phyloP scores from a whole-genome alignment of 495 filamentous ascomycete species.

The Talaromyces thailandensis region DNA sequence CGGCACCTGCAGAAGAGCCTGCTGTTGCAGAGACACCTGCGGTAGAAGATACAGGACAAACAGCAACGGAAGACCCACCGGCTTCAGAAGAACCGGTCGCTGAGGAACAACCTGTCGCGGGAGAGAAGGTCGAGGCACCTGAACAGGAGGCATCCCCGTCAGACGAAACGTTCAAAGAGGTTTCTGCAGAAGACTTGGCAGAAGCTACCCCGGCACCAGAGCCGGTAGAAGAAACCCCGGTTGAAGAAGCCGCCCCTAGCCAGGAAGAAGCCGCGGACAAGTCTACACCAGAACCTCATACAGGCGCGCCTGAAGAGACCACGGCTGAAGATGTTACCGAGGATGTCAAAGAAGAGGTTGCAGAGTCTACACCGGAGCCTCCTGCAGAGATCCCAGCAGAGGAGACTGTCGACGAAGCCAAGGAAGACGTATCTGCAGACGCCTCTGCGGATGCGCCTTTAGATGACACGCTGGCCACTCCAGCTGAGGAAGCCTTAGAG shows the following conservation, averaged over 20 bases:
- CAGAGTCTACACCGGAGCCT: neutral
- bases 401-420: neutral
- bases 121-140: conserved; percentile 2
- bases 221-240: conserved; percentile 3
- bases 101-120: conserved; percentile 4
- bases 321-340: neutral
- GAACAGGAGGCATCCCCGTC: neutral
- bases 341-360: neutral
- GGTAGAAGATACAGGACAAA: neutral
- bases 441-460: conserved; percentile 5
- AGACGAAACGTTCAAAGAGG: conserved; percentile 10
- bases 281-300: neutral
- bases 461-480: conserved; percentile 3
- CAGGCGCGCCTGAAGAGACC: conserved; percentile 2
- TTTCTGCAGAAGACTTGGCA: conserved; percentile 4
- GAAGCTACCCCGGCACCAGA: neutral
- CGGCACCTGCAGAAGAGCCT: neutral
- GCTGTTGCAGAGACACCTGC: neutral
- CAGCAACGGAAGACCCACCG: conserved; percentile 1
- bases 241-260: neutral
- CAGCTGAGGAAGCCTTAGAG: conserved; percentile 4
- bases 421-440: conserved; percentile 6
- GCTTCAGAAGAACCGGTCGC: conserved; percentile 9
- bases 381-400: conserved; percentile 1
- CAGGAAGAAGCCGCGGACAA: conserved; percentile 4